Evolutionary conservation across 208 protist species (phyloP), one percentile per base, ranked within the genome.

Genomic region (Crithidia fasciculata): DNA sequence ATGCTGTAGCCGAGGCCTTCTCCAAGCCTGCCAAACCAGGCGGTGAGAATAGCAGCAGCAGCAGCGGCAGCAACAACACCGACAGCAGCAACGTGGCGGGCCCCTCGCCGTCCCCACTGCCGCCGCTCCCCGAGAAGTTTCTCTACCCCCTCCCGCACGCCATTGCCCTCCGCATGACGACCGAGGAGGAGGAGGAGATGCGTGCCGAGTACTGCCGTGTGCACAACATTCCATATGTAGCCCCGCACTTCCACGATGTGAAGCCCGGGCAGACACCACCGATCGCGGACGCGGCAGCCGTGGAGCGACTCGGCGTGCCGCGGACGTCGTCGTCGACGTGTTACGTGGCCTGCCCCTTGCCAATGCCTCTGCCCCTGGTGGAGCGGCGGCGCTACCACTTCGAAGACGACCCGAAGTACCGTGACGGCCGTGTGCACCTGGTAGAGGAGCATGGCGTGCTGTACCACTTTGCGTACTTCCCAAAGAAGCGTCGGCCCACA

Each of bases 371-470:
- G 67, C 74, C 74, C 0, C 10, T 79, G 39, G 74, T 79, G 52
- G 74, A 79, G 67, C 74, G 74, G 0, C 74, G 74, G 7, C 74
- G 58, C 28, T 83, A 89, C 36, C 59, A 78, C 60, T 89, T 89
- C 40, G 78, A 83, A 36, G 54, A 61, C 10, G 74, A 83, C 16
- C 53, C 68, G 2, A 37, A 54, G 18, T 87, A 87, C 76, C 69
- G 76, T 56, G 85, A 90, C 57, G 83, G 85, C 19, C 74, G 78
- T 18, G 57, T 93, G 5, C 88, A 93, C 57, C 71, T 93, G n/a
- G 82, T 90, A 39, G 88, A 87, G 68, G 78, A 89, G 52, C 78
- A 87, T 40, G 88, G 83, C 43, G 78, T 85, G 40, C 69, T 93
- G 7, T 90, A 89, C 78, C 64, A 88, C 55, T 89, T 90, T 41